Evolutionary conservation across 73 alveolate species (phyloP).

Genomic region (Tetrahymena thermophila): DNA sequence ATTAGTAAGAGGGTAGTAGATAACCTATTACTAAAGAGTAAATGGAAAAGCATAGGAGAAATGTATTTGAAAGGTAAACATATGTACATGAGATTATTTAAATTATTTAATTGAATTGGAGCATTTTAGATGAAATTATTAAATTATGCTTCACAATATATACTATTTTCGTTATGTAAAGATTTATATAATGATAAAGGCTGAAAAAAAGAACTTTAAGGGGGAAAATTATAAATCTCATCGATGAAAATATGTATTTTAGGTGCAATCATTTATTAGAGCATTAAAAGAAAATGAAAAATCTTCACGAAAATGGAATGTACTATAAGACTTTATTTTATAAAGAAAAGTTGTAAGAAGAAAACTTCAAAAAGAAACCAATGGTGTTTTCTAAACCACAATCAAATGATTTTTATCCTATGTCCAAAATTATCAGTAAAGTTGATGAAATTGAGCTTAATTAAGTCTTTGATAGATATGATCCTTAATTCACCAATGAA

Average conservation of each 20-base stretch:
- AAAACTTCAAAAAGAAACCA: not conserved
- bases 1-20: not conserved
- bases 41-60: not conserved
- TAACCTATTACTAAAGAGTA: not conserved
- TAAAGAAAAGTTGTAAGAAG: not conserved
- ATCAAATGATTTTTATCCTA: not conserved
- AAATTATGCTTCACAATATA: not conserved
- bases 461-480: not conserved
- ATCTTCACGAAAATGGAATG: not conserved
- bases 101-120: not conserved
- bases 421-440: not conserved
- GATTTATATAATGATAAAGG: not conserved
- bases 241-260: not conserved
- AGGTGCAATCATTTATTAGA: not conserved
- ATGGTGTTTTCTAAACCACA: not conserved
- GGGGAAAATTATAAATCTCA: not conserved
- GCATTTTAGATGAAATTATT: not conserved
- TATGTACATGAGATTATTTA: no score
- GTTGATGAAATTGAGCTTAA: not conserved
- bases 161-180: not conserved
- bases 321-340: not conserved
- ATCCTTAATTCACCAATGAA: not conserved
- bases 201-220: not conserved
- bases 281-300: not conserved
- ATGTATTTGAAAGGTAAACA: not conserved